Conservation (phyloP, 225 moss, liverwort and hornwort genomes). For the Anthoceros angustus region DNA sequence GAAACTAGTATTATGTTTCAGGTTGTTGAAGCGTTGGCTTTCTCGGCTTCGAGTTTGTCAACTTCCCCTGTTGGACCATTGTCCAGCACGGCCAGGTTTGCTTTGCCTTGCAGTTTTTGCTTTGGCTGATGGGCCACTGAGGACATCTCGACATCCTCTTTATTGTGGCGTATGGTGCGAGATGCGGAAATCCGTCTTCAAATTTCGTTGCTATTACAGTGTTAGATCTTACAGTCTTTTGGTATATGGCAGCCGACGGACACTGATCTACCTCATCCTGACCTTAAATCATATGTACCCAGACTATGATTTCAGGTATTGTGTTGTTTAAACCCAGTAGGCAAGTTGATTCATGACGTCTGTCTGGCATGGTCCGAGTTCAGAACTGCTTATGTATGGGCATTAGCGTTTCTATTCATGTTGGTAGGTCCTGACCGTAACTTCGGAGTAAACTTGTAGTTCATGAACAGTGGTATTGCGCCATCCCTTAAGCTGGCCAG, state of each 20-base stretch:
- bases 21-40: conserved; percentile 75
- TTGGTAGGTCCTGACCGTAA: too few relatives aligned
- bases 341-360: conserved; percentile 1
- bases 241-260: conserved; percentile 69
- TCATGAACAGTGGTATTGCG: too few relatives aligned
- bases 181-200: neutral
- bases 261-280: conserved; percentile 88
- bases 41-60: conserved; percentile 54
- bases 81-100: conserved; percentile 78
- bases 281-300: conserved; percentile 99
- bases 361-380: neutral
- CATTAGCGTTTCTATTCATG: too few relatives aligned
- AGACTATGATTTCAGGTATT: conserved; percentile 94
- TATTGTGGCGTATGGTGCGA: neutral
- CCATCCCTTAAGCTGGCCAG: too few relatives aligned
- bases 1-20: conserved; percentile 8
- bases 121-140: neutral
- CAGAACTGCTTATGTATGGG: too few relatives aligned
- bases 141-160: neutral
- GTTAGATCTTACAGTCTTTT: neutral
- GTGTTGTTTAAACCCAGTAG: neutral
- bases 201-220: neutral
- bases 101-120: neutral
- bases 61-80: conserved; percentile 89
- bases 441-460: too few relatives aligned